Evolutionary conservation across 306 rosid species (phyloP).

Genomic region (Trichosanthes truncata): DNA sequence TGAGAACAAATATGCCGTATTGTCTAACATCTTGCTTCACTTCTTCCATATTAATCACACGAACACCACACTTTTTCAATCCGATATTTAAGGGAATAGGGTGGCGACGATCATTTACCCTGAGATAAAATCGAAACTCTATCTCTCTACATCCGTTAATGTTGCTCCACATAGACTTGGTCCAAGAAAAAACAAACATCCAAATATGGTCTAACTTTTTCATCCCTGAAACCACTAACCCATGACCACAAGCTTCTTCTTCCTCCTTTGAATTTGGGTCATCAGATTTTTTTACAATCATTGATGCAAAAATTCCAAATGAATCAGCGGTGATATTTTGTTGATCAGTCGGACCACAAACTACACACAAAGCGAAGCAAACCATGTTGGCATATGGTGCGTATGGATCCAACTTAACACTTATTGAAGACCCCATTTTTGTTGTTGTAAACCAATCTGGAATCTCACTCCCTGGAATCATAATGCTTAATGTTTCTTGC

Average conservation of each 20-base stretch:
- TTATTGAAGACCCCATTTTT: background rate
- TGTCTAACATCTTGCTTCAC: background rate
- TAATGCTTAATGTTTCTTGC: background rate
- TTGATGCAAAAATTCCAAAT: background rate
- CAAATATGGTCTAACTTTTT: background rate
- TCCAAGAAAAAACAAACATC: background rate
- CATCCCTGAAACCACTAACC: background rate
- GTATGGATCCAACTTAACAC: background rate
- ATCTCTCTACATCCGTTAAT: background rate
- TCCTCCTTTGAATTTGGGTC: background rate
- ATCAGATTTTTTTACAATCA: background rate
- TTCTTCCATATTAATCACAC: background rate
- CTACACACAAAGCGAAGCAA: background rate
- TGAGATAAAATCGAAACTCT: background rate
- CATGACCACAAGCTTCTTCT: background rate
- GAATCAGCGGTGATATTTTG: background rate
- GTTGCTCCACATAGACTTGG: background rate
- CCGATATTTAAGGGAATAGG: background rate
- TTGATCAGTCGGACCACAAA: background rate
- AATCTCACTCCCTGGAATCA: background rate
- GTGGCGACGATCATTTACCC: background rate
- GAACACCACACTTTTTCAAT: background rate
- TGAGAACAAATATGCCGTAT: background rate
- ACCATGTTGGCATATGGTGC: too few species aligned
- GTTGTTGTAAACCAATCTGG: slow-evolving; percentile 11